Evolutionary conservation across 371 early-diverging fungal genomes (phyloP), one percentile per base, ranked within the genome.

Genomic region (Apophysomyces elegans): DNA sequence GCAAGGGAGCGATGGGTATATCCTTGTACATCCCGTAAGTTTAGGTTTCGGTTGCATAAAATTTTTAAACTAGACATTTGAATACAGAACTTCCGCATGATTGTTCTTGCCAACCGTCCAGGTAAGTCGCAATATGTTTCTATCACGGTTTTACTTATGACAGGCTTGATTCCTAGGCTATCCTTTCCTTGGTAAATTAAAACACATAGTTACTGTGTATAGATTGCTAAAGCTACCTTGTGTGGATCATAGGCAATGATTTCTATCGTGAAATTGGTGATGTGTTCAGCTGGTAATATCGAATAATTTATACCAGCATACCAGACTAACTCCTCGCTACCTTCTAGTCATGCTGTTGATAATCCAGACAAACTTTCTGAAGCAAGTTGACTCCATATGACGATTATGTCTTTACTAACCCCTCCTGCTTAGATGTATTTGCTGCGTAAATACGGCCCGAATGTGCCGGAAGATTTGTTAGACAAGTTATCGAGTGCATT

Each of bases 81-180:
- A 26, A 38, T 45, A 9, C 69, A 72, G 63, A 77, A 86, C 44
- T 94, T 94, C 84, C 86, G 93, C 36, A 91, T 94, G 90, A 84
- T 94, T 64, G 93, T 93, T 16, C 78, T 94, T 14, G 95, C 95
- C 35, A 94, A 94, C 65, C 86, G 95, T n/a, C 93, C 95, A 14
- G 94, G 90, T 50, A 59, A 26, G 26, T 56, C 4, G 6, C n/a
- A 2, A 50, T 18, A n/a, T 45, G n/a, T 12, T 45, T 43, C 16
- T 6, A n/a, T 18, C 46, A 13, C 16, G 37, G 21, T 50, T 21
- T 21, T n/a, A 45, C 13, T 12, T 13, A 12, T n/a, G 16, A 13
- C 1, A 43, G 12, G 43, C 13, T 16, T 36, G 32, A 2, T 66
- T 67, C 38, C 7, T 61, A 74, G 75, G 77, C 14, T 76, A 69